Base-by-base conservation (phyloP, 306 rosid genomes). In the Rosa rugosa region DNA sequence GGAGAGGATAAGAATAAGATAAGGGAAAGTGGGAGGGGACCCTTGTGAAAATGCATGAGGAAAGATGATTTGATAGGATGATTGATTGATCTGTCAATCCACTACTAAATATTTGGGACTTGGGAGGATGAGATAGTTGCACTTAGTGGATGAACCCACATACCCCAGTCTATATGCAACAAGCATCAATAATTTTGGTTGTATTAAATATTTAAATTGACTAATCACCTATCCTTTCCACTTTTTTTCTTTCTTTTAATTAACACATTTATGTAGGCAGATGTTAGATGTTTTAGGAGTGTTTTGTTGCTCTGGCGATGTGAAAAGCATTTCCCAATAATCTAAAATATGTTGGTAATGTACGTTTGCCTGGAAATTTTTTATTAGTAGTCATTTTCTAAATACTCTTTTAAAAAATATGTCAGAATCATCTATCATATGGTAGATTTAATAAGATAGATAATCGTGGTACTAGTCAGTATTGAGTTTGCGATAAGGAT, bases 1-100 rank as follows among this genome's bases (percentile, higher is more conserved):
- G 17, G 17, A 45, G 59, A 57, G 75, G 81, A 83, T 80, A 75
- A 80, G 81, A 80, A 79, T 79, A 45, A n/a, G 46, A 53, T 71
- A 80, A 11, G 2, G 78, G 72, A 73, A 66, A 75, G 81, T 71
- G 81, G 76, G 69, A 64, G 69, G 73, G 66, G 65, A 3, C 56
- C 80, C 72, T 57, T 56, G 31, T 42, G n/a, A 31, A 18, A 4
- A 62, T 5, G 53, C 75, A 56, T 50, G 40, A 44, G 59, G 54
- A 62, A 36, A 75, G 9, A 62, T 22, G 10, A 22, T 36, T 16
- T 13, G 31, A 74, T 11, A 45, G 11, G 25, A 18, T 5, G 54
- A 67, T 57, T 31, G 60, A 67, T 59, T 34, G 60, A 41, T 66
- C 76, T 65, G 60, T 76, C 79, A 71, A 80, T 27, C 75, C 81